A percentile compares a stretch with the other conserved stretches of the same genome.
These are phyloP conservation scores for Ceratobasidium sp. DNA, from an alignment of 1,284 basidiomycete genomes.

Conservation along the genomic window DNA sequence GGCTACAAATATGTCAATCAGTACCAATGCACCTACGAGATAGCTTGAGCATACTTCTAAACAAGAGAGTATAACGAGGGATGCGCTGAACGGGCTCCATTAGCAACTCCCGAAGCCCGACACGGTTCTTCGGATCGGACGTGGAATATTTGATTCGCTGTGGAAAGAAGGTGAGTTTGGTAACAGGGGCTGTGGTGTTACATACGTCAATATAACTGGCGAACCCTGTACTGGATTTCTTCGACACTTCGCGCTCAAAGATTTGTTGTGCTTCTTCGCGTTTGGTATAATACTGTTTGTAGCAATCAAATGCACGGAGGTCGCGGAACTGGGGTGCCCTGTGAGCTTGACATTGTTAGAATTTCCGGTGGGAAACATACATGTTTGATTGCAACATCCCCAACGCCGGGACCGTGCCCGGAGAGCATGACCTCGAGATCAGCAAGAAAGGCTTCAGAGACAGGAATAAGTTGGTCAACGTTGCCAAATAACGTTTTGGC, in stretches of 20 bases:
- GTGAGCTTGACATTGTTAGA: constrained; percentile 1
- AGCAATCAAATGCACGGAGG: constrained; percentile 82
- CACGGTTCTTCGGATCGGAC: constrained; percentile 78
- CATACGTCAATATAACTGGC: constrained; percentile 82
- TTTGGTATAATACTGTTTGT: constrained; percentile 88
- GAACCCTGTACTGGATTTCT: constrained; percentile 72
- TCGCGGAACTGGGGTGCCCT: constrained; percentile 65
- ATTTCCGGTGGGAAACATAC: constrained; percentile 48
- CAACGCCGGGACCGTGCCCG: constrained; percentile 69
- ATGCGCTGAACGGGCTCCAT: constrained; percentile 99
- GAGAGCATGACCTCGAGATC: constrained; percentile 81
- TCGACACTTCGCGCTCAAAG: constrained; percentile 81
- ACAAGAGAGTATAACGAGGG: constrained; percentile 91
- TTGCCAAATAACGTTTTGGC: constrained; percentile 94
- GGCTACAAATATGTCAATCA: constrained; percentile 47
- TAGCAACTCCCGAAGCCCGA: constrained; percentile 90
- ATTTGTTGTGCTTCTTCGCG: constrained; percentile 91
- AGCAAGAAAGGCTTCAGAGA: constrained; percentile 82
- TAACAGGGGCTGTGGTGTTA: constrained; percentile 42
- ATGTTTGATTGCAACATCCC: constrained; percentile 84
- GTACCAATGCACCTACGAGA: constrained; percentile 42
- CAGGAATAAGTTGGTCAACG: constrained; percentile 83
- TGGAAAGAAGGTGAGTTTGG: constrained; percentile 26
- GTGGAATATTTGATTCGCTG: constrained; percentile 89
- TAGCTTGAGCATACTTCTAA: constrained; percentile 61